Evolutionary conservation across 768 basidiomycete genomes (phyloP).

Genomic region (Mrakia hoshinonis): DNA sequence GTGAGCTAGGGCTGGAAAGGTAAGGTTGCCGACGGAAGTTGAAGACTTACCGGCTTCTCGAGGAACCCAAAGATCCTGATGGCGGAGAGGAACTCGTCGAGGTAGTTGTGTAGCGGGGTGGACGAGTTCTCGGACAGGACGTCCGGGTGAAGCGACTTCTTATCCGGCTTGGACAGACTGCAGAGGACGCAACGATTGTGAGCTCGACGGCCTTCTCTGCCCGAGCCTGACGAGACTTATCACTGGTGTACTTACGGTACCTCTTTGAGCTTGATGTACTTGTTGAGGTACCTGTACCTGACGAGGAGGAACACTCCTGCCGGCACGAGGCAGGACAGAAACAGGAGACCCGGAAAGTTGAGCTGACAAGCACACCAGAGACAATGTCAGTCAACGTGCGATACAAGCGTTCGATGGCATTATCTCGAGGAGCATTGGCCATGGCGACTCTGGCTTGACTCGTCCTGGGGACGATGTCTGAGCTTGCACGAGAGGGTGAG

Average conservation of each 20-base stretch:
- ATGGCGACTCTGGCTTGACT: no score
- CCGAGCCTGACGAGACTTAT: slow-evolving; percentile 23
- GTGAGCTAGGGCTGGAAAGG: neutral
- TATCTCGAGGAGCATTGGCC: no score
- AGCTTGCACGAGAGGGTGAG: no score
- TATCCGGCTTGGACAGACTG: slow-evolving; percentile 61
- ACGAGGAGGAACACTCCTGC: slow-evolving; percentile 74
- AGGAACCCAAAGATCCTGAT: slow-evolving; percentile 95
- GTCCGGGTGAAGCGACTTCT: slow-evolving; percentile 82
- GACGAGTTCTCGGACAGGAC: slow-evolving; percentile 63
- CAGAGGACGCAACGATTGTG: slow-evolving; percentile 61
- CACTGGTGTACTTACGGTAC: slow-evolving; percentile 35
- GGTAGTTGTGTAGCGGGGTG: slow-evolving; percentile 83
- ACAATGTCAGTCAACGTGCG: slow-evolving; percentile 1
- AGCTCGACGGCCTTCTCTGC: neutral
- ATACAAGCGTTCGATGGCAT: no score
- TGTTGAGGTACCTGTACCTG: slow-evolving; percentile 47
- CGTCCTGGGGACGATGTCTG: no score
- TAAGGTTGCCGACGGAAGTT: neutral
- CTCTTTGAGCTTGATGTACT: slow-evolving; percentile 44
- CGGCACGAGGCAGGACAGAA: slow-evolving; percentile 60
- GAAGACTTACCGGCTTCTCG: slow-evolving; percentile 77
- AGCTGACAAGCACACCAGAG: slow-evolving; percentile 49
- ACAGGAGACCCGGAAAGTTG: slow-evolving; percentile 81
- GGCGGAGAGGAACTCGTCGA: slow-evolving; percentile 93